Evolutionary conservation across 2,329 filamentous ascomycete genomes (phyloP).

Genomic region (Aulographum hederae): DNA sequence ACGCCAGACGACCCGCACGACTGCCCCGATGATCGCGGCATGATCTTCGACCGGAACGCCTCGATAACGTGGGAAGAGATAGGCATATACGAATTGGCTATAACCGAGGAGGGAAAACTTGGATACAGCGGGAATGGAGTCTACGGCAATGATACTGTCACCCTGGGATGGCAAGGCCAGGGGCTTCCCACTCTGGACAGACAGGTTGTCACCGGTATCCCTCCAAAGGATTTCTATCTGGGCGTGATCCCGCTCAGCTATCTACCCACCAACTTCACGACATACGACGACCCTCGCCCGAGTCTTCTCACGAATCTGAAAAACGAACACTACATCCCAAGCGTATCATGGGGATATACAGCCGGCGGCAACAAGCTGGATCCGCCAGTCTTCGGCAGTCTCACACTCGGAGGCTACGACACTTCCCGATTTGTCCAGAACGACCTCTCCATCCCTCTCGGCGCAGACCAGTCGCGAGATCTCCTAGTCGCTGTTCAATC

Average conservation of each 20-base stretch:
- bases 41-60: conserved; percentile 6
- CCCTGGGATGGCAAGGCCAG: conserved; percentile 3
- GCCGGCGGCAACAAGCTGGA: conserved; percentile 7
- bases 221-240: conserved; percentile 5
- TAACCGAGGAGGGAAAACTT: conserved; percentile 7
- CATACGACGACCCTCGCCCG: background rate
- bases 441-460: conserved; percentile 7
- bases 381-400: conserved; percentile 6
- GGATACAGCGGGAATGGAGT: conserved; percentile 6
- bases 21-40: conserved; percentile 8
- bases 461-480: conserved; percentile 7
- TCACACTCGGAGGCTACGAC: conserved; percentile 11
- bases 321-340: conserved; percentile 7
- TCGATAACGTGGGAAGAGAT: conserved; percentile 8
- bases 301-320: conserved; percentile 8
- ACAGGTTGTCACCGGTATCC: conserved; percentile 4
- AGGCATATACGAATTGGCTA: conserved; percentile 6
- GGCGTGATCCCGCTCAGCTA: conserved; percentile 4
- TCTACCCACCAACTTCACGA: conserved; percentile 5
- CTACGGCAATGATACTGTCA: conserved; percentile 5
- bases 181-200: conserved; percentile 2
- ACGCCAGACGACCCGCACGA: conserved; percentile 5
- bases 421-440: conserved; percentile 8
- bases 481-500: conserved; percentile 6
- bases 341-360: conserved; percentile 9